Evolutionary conservation across 331 rosid genomes (phyloP).

Genomic region (Rosa hybrid): DNA sequence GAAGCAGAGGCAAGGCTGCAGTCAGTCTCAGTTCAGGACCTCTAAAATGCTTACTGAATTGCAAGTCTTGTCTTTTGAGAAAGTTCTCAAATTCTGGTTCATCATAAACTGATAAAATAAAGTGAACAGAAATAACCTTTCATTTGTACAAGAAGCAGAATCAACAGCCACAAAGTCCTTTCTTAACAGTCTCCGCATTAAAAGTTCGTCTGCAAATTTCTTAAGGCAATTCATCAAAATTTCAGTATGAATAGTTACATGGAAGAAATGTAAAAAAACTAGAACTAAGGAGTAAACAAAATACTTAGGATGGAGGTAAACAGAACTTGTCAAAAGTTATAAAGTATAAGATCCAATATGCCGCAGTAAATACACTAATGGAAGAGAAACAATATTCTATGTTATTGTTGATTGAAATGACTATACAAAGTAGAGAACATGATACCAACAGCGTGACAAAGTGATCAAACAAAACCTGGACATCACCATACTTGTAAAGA

Average conservation of each 20-base stretch:
- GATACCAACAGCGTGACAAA: background rate
- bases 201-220: slow-evolving; percentile 83
- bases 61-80: slow-evolving; percentile 42
- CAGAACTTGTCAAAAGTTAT: background rate
- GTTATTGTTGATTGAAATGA: background rate
- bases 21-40: slow-evolving; percentile 40
- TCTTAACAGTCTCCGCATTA: slow-evolving; percentile 54
- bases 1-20: slow-evolving; percentile 20
- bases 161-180: slow-evolving; percentile 52
- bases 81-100: slow-evolving; percentile 54
- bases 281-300: background rate
- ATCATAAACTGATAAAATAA: slow-evolving; percentile 54
- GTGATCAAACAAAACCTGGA: background rate
- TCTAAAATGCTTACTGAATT: slow-evolving; percentile 6
- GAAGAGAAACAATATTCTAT: background rate
- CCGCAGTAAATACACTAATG: background rate
- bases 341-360: background rate
- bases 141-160: slow-evolving; percentile 37
- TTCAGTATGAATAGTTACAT: slow-evolving; percentile 33
- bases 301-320: background rate
- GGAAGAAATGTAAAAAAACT: background rate
- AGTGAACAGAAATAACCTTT: slow-evolving; percentile 59
- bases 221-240: slow-evolving; percentile 34
- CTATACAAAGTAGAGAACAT: background rate
- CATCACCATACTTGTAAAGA: background rate